Evolutionary conservation across 2,329 filamentous ascomycete genomes (phyloP).

Genomic region (Aspergillus tubingensis): DNA sequence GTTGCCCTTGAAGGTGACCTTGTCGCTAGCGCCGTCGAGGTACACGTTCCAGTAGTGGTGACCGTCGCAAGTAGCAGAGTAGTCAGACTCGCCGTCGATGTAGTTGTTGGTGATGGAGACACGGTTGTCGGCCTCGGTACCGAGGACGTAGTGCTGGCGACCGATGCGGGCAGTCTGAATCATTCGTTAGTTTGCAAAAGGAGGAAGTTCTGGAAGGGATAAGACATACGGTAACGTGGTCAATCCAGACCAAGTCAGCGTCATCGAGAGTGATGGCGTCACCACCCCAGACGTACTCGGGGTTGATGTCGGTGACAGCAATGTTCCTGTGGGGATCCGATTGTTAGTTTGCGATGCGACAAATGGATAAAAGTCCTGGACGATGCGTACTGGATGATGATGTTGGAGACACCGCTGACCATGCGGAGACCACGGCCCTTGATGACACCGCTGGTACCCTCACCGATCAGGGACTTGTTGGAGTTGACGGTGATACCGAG

Average conservation of each 20-base stretch:
- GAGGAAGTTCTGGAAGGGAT: background rate
- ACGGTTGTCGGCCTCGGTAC: conserved; percentile 54
- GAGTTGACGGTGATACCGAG: conserved; percentile 55
- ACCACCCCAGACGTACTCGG: conserved; percentile 60
- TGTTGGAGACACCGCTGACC: conserved; percentile 51
- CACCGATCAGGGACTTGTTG: conserved; percentile 61
- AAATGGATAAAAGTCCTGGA: no score
- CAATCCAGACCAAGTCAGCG: conserved; percentile 49
- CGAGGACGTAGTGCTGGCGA: conserved; percentile 62
- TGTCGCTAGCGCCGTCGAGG: conserved; percentile 58
- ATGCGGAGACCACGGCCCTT: conserved; percentile 60
- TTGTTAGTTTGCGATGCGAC: background rate
- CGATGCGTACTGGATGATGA: conserved; percentile 55
- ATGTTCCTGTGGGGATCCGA: conserved; percentile 42
- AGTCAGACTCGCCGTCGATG: conserved; percentile 57
- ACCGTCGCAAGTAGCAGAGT: conserved; percentile 59
- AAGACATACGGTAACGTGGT: conserved; percentile 48
- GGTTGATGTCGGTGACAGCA: conserved; percentile 57
- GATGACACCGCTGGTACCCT: conserved; percentile 56
- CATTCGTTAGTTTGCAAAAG: background rate
- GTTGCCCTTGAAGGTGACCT: conserved; percentile 62
- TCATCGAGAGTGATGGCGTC: conserved; percentile 57
- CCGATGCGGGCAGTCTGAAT: conserved; percentile 56
- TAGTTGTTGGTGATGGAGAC: conserved; percentile 63
- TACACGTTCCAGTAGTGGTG: conserved; percentile 64